These are phyloP conservation scores for Galeopsis tetrahit DNA, from an alignment of 257 asterid species.

Conservation along the genomic window DNA sequence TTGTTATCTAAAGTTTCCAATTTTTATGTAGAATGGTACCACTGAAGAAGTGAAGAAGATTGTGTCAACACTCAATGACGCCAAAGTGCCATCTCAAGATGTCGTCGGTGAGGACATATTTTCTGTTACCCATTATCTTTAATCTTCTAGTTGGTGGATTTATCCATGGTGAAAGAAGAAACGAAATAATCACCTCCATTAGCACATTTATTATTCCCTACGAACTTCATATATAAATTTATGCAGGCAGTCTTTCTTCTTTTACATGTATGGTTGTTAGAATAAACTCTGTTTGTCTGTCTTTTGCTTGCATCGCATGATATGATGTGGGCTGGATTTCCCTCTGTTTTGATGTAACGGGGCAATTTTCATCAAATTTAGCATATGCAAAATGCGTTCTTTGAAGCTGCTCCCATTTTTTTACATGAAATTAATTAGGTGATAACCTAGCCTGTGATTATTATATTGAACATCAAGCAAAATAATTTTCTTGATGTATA, in stretches of 20 bases:
- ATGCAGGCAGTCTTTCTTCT: not conserved
- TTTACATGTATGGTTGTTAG: not conserved
- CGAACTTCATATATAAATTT: not conserved
- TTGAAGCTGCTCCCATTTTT: conserved; percentile 6
- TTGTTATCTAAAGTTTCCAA: not conserved
- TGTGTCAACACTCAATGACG: conserved; percentile 74
- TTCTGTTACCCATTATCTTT: not conserved
- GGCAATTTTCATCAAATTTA: not conserved
- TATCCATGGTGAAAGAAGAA: conserved; percentile 9
- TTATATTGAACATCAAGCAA: not conserved
- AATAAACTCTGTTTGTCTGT: conserved; percentile 19
- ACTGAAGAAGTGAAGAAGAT: conserved; percentile 91
- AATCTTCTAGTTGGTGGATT: conserved; percentile 3
- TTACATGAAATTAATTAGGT: not conserved
- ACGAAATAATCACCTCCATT: not conserved
- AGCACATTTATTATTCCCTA: not conserved
- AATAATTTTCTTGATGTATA: not conserved
- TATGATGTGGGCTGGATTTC: not conserved
- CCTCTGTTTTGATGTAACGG: not conserved
- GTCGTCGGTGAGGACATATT: conserved; percentile 77
- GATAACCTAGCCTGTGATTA: not conserved
- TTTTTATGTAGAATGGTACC: conserved; percentile 77
- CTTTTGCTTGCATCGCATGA: not conserved
- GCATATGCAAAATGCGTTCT: not conserved
- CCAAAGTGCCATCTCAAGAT: conserved; percentile 80